These are phyloP conservation scores for Debaryomyces singareniensis DNA, from an alignment of 1,139 yeast genomes.

Conservation along the genomic window DNA sequence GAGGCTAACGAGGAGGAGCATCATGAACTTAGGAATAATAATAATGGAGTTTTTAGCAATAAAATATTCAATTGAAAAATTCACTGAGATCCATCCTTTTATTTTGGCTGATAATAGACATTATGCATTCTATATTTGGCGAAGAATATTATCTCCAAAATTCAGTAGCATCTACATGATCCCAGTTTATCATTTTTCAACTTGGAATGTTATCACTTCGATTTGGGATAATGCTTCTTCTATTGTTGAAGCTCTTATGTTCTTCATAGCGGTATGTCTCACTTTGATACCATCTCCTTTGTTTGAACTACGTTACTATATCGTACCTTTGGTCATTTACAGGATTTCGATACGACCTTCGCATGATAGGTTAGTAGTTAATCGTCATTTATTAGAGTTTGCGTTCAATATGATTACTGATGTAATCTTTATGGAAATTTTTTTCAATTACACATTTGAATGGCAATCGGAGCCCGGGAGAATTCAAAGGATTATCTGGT, in stretches of 20 bases:
- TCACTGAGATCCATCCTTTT: conserved; percentile 83
- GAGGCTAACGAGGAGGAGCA: conserved; percentile 12
- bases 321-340: conserved; percentile 73
- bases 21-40: conserved; percentile 14
- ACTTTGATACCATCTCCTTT: conserved; percentile 85
- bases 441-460: conserved; percentile 53
- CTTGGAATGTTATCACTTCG: conserved; percentile 36
- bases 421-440: conserved; percentile 44
- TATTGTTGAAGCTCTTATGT: conserved; percentile 37
- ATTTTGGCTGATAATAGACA: conserved; percentile 92
- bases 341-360: conserved; percentile 49
- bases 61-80: conserved; percentile 44
- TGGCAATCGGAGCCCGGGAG: conserved; percentile 60
- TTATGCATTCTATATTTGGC: conserved; percentile 80
- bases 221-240: conserved; percentile 17
- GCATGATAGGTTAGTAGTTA: conserved; percentile 12
- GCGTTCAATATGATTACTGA: conserved; percentile 57
- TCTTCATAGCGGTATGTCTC: conserved; percentile 44
- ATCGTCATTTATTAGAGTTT: conserved; percentile 48
- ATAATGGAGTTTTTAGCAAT: conserved; percentile 25
- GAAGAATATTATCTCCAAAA: conserved; percentile 44
- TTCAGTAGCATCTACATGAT: conserved; percentile 41
- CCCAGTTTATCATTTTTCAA: conserved; percentile 69
- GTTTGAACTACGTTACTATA: conserved; percentile 89
- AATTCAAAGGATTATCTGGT: conserved; percentile 87